Evolutionary conservation across 768 basidiomycete species (phyloP).

Genomic region (Lenzites betulinus): DNA sequence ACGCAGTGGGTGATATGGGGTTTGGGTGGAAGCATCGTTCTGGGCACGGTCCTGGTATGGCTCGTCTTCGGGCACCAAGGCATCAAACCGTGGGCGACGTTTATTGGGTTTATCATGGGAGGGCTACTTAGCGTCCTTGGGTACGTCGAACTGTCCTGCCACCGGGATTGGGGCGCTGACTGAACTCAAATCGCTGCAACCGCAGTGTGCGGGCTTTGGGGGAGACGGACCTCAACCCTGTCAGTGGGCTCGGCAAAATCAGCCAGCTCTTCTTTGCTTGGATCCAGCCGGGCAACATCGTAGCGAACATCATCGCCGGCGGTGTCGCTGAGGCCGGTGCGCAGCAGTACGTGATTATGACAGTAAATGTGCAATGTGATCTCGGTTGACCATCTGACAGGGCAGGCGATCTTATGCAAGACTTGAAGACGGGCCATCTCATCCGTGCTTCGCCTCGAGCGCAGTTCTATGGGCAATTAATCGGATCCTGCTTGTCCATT

Average conservation of each 20-base stretch:
- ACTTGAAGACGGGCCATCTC: slow-evolving; percentile 96
- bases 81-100: slow-evolving; percentile 93
- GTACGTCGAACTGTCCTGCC: slow-evolving; percentile 44
- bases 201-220: slow-evolving; percentile 88
- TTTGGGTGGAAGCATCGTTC: slow-evolving; percentile 54
- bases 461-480: slow-evolving; percentile 92
- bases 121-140: slow-evolving; percentile 86
- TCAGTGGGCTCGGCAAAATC: slow-evolving; percentile 92
- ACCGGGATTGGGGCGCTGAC: background rate
- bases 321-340: slow-evolving; percentile 97
- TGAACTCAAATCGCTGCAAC: background rate
- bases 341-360: slow-evolving; percentile 61
- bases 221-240: slow-evolving; percentile 93
- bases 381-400: slow-evolving; percentile 39
- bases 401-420: slow-evolving; percentile 98
- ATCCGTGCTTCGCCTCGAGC: slow-evolving; percentile 88
- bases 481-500: slow-evolving; percentile 88
- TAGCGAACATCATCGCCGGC: slow-evolving; percentile 97
- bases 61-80: slow-evolving; percentile 87
- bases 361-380: no score
- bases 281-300: slow-evolving; percentile 91
- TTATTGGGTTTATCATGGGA: slow-evolving; percentile 82
- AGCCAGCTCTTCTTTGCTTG: slow-evolving; percentile 94
- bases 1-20: slow-evolving; percentile 76
- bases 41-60: slow-evolving; percentile 85